Percentiles rank a stretch among this genome's conserved stretches.
Evolutionary conservation across 2,329 filamentous ascomycete genomes (phyloP).

Genomic region (Drechslerella dactyloides): DNA sequence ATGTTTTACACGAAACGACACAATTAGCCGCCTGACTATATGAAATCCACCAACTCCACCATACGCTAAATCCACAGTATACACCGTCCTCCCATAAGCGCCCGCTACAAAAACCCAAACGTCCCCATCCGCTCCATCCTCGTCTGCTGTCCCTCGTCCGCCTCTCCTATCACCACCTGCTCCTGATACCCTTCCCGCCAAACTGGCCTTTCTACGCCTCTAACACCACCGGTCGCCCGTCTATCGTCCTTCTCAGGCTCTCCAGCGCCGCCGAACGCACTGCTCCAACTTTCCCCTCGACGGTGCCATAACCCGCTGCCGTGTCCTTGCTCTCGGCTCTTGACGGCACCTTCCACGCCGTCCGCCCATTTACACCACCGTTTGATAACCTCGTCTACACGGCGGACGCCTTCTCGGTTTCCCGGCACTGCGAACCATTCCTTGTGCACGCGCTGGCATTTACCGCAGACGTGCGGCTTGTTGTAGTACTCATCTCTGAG

Average conservation of each 20-base stretch:
- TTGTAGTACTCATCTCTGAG: slow-evolving; percentile 64
- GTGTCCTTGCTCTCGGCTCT: slow-evolving; percentile 18
- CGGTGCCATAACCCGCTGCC: slow-evolving; percentile 23
- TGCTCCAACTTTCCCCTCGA: slow-evolving; percentile 26
- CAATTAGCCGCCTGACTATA: neutral
- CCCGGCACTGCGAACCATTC: slow-evolving; percentile 96
- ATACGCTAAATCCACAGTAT: slow-evolving; percentile 1
- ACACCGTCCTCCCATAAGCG: neutral
- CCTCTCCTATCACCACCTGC: neutral
- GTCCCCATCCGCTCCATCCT: slow-evolving; percentile 38
- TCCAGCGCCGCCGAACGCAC: neutral
- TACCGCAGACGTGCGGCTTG: slow-evolving; percentile 65
- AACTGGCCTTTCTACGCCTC: slow-evolving; percentile 35
- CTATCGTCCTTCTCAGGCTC: slow-evolving; percentile 15
- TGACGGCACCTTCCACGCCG: slow-evolving; percentile 52
- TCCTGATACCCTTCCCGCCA: slow-evolving; percentile 36
- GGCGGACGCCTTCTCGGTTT: slow-evolving; percentile 71
- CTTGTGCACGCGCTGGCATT: slow-evolving; percentile 82
- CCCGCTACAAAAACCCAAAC: slow-evolving; percentile 41
- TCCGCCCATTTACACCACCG: slow-evolving; percentile 89
- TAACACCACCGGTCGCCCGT: slow-evolving; percentile 31
- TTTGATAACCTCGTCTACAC: slow-evolving; percentile 74
- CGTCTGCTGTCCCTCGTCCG: slow-evolving; percentile 21
- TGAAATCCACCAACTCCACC: slow-evolving; percentile 1
- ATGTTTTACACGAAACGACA: neutral